Percentiles rank a stretch among this genome's conserved stretches.
Conservation (phyloP, 805 yeast species). For the Metschnikowia drakensbergensis region DNA sequence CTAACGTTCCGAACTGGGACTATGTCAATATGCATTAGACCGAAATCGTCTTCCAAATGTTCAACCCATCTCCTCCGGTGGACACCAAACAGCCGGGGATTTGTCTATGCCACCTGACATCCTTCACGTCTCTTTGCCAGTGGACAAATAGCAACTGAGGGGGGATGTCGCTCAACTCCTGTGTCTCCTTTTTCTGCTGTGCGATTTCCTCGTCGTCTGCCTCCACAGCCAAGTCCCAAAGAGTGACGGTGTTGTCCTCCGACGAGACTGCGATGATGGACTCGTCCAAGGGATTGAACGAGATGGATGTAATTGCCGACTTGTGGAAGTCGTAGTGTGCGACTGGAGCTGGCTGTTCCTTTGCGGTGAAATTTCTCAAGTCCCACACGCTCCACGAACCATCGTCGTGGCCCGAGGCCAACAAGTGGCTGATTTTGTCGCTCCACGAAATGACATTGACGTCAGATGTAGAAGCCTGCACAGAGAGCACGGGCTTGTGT, state of each 20-base stretch:
- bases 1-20: background rate
- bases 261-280: slow-evolving; percentile 93
- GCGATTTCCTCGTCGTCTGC: slow-evolving; percentile 95
- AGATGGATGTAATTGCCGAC: slow-evolving; percentile 86
- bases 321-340: slow-evolving; percentile 95
- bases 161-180: slow-evolving; percentile 85
- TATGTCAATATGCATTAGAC: slow-evolving; percentile 44
- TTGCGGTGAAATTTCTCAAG: slow-evolving; percentile 68
- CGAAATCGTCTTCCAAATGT: slow-evolving; percentile 94
- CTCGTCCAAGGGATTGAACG: slow-evolving; percentile 94
- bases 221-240: slow-evolving; percentile 98
- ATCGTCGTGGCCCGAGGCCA: slow-evolving; percentile 96
- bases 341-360: slow-evolving; percentile 65
- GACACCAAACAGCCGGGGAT: slow-evolving; percentile 93
- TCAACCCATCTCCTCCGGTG: slow-evolving; percentile 94
- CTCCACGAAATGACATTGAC: slow-evolving; percentile 97
- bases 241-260: slow-evolving; percentile 93
- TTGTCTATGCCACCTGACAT: slow-evolving; percentile 96
- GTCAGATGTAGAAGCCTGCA: slow-evolving; percentile 74
- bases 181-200: slow-evolving; percentile 72
- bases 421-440: slow-evolving; percentile 73
- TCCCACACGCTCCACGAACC: slow-evolving; percentile 99
- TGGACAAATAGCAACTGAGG: slow-evolving; percentile 95
- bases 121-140: slow-evolving; percentile 97
- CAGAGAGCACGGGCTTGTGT: slow-evolving; percentile 85